Base-by-base conservation (phyloP, 345 rosid genomes). In the Salix viminalis region DNA sequence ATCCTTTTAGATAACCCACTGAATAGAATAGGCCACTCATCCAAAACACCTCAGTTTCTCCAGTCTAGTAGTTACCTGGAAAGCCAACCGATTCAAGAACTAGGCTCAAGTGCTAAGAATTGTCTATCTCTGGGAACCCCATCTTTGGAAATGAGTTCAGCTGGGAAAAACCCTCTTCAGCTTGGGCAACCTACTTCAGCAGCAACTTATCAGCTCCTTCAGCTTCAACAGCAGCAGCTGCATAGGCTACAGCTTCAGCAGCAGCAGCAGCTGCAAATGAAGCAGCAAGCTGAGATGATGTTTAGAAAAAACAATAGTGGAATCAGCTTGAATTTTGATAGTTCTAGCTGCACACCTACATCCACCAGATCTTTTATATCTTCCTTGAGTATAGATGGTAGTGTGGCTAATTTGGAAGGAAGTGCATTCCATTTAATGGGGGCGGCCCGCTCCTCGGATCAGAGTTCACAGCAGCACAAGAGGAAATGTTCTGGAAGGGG, bases 231-330 rank as follows among this genome's bases (percentile, higher is more conserved):
- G 13, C 89, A 85, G 23, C 88, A 82, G 48, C 84, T 74, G 56
- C 84, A 88, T 11, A 79, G 83, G 84, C 54, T 86, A 12, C 84
- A 84, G 67, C 75, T 88, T 68, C 90, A 85, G 37, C 90, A 86
- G 77, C 87, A 84, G 77, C 89, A 82, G 61, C 84, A 77, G 37
- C 91, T 87, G 79, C 92, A 84, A 68, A 74, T 85, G 88, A 89
- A 89, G 83, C 89, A 87, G 75, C 96, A 90, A 79, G 93, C 96
- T 79, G 94, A 93, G 79, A 80, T 88, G 82, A 83, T 96, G 92
- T 90, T 83, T 72, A 81, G 88, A 72, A 91, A 85, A 76, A 88
- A 84, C 78, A 90, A 76, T 56, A 85, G 88, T 68, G 93, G 93
- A 50, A 84, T 90, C n/a, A 88, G 74, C 84, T 74, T 91, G 84